These are phyloP conservation scores for Parastagonospora avenae DNA, from an alignment of 2,329 filamentous ascomycete genomes.

Conservation along the genomic window DNA sequence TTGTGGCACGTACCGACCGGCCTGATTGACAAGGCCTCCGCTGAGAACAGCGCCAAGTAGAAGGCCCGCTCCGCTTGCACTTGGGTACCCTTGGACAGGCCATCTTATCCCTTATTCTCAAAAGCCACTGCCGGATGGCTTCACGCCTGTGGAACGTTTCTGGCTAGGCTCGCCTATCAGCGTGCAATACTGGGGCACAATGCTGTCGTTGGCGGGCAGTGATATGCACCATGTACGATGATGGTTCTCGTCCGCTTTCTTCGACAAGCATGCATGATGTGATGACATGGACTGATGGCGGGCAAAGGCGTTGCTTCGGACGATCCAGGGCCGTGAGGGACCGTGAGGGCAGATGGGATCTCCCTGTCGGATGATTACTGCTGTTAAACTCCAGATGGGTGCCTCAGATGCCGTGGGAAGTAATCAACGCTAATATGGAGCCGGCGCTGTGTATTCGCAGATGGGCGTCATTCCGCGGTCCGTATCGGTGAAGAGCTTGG, in stretches of 20 bases:
- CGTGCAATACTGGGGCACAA: slow-evolving; percentile 11
- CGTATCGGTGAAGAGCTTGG: slow-evolving; percentile 22
- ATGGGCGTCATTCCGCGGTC: slow-evolving; percentile 21
- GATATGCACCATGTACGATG: slow-evolving; percentile 16
- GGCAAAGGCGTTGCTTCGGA: neutral
- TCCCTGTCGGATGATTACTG: neutral
- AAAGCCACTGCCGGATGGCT: slow-evolving; percentile 6
- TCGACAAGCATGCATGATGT: slow-evolving; percentile 18
- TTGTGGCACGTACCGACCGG: slow-evolving; percentile 24
- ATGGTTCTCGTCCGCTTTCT: slow-evolving; percentile 16
- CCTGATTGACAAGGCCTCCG: slow-evolving; percentile 24
- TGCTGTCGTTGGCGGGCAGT: slow-evolving; percentile 3
- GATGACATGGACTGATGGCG: neutral
- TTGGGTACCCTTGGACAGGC: slow-evolving; percentile 13
- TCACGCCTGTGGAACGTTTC: slow-evolving; percentile 19
- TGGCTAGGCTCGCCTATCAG: slow-evolving; percentile 16
- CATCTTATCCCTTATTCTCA: slow-evolving; percentile 19
- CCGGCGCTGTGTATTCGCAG: slow-evolving; percentile 17
- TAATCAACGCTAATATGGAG: slow-evolving; percentile 21
- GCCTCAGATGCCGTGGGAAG: slow-evolving; percentile 2
- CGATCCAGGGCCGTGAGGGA: neutral
- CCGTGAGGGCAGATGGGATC: neutral
- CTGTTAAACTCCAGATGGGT: neutral
- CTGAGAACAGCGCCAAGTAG: slow-evolving; percentile 22
- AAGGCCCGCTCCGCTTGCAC: slow-evolving; percentile 30